Base-by-base conservation (phyloP, 805 yeast species). In the Cyberlindnera subsufficiens region DNA sequence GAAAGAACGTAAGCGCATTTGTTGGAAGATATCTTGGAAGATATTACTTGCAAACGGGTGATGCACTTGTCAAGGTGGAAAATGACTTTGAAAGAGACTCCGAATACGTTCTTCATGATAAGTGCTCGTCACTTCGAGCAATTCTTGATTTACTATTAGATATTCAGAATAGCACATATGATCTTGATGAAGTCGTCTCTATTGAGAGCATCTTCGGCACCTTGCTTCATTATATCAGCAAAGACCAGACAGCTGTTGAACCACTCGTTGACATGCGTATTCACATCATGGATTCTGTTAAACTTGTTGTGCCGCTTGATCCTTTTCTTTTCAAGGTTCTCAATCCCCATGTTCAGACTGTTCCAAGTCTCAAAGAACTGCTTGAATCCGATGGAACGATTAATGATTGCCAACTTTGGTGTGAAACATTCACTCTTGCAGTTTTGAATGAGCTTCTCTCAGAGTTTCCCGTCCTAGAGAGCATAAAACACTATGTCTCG, bases 151-250 rank as follows among this genome's bases (percentile, higher is more conserved):
- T 50, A 10, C 50, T 74, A 30, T 18, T 60, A 0, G 42, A 49
- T 0, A 42, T 46, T 9, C 42, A 55, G 11, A 45, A 51, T 1
- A 30, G 39, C 1, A 47, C 52, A 1, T 42, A 4, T 0, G 35
- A 59, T 30, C n/a, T 52, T 3, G 51, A 53, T 10, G 59, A 61
- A 5, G 35, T 35, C 9, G 32, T 49, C 5, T 54, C 65, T 39
- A 59, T 71, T 35, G 77, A 75, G 32, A 46, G 67, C 4, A 53
- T 71, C 6, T 33, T 71, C 8, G 77, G 78, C 1, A 66, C 60
- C 9, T 52, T 73, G 15, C 45, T 71, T 1, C 50, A 59, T 43
- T 61, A 58, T 25, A 59, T 54, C 41, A 45, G 51, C n/a, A 36
- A 41, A 1, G 41, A 46, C 10, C 31, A 53, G 39, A 11, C 46